Evolutionary conservation across 2,329 filamentous ascomycete species (phyloP), one percentile per base, ranked within the genome.

Genomic region (Macrophomina pseudophaseolina): DNA sequence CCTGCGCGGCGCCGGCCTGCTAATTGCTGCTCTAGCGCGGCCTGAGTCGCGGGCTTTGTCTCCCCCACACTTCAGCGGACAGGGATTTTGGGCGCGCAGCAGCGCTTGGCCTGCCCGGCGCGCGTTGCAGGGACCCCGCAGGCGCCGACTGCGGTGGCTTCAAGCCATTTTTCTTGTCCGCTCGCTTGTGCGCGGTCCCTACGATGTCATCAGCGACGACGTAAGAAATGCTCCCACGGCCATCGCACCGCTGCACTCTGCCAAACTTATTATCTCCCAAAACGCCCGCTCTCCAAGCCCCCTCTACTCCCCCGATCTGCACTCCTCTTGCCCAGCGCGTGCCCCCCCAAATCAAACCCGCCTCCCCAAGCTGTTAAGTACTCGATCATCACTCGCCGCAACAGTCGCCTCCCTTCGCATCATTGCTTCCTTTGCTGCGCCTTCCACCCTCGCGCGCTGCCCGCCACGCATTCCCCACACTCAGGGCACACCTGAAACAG

Each of bases 401-500:
- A 58, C 64, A 48, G 44, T 48, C 44, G 33, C 64, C 58, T 38
- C 44, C 58, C 63, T 65, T 65, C 63, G 54, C 53, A 66, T 66
- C 64, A 66, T 60, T 66, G 54, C 65, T 66, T 51, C 56, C 65
- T 66, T 66, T 66, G 65, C 54, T 46, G 18, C 44, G 58, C 28
- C n/a, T 30, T 28, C 49, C 23, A 23, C 38, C 49, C 44, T 62
- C 58, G 58, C 58, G 56, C 58, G 42, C 58, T 62, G 44, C 42
- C 64, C 64, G 64, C 52, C 64, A 58, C 53, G 32, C 52, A 59
- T 75, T 77, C 74, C 71, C 74, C 75, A 76, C 75, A 73, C 71
- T 71, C 70, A 71, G 67, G 70, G 67, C 67, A 40, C 70, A 73
- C 71, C 72, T 78, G 76, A 78, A 79, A 78, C 77, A 74, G 74